Percentiles rank a stretch among this genome's conserved stretches.
phyloP scores from a whole-genome alignment of 108 stramenopile species.

The Bacterosira constricta region DNA sequence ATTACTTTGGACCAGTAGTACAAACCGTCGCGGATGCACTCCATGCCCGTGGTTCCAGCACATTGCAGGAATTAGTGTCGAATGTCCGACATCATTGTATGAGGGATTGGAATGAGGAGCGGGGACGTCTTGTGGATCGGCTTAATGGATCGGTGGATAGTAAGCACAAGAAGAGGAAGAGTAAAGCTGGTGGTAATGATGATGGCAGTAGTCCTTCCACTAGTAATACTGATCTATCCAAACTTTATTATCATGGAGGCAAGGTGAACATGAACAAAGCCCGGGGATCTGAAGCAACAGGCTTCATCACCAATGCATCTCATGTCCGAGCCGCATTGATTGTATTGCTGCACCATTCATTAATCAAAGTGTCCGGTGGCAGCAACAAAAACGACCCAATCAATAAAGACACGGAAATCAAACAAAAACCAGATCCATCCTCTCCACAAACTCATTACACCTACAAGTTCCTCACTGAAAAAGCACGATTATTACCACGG shows the following conservation, averaged over 20 bases:
- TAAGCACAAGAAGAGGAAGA: no score
- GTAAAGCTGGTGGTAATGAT: neutral
- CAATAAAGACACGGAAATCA: neutral
- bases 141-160: constrained; percentile 20
- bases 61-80: constrained; percentile 51
- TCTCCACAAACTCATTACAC: constrained; percentile 38
- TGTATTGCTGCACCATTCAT: constrained; percentile 73
- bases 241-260: constrained; percentile 15
- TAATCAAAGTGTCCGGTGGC: constrained; percentile 53
- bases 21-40: constrained; percentile 81
- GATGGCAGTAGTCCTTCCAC: neutral
- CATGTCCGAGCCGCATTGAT: constrained; percentile 72
- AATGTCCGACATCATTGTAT: constrained; percentile 50
- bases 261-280: constrained; percentile 50
- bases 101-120: constrained; percentile 45
- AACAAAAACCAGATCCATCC: constrained; percentile 20
- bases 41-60: constrained; percentile 52
- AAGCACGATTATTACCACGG: constrained; percentile 60
- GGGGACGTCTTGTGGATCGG: constrained; percentile 36
- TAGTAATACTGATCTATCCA: no score
- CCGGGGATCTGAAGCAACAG: constrained; percentile 41
- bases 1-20: constrained; percentile 78
- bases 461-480: constrained; percentile 59
- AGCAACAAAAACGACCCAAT: neutral
- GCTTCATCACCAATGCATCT: constrained; percentile 49